These are phyloP conservation scores for Quercus lobata DNA, from an alignment of 331 rosid species.

Conservation along the genomic window DNA sequence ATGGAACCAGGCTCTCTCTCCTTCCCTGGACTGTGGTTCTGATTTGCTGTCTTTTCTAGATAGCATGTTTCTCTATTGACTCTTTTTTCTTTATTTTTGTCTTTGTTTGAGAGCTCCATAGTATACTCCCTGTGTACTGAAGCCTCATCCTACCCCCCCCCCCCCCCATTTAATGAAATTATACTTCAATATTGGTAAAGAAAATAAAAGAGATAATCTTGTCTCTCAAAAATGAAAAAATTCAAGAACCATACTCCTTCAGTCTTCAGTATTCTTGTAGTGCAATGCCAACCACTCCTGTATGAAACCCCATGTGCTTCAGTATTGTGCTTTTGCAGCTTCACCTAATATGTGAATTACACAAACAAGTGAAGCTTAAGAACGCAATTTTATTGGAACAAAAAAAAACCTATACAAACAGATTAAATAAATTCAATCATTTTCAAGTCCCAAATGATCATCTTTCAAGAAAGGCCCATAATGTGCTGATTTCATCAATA, in stretches of 20 bases:
- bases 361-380: background rate
- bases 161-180: no score
- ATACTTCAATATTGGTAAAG: no score
- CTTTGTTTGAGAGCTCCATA: no score
- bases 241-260: slow-evolving; percentile 76
- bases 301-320: slow-evolving; percentile 63
- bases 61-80: no score
- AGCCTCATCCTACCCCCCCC: no score
- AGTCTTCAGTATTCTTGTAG: slow-evolving; percentile 76
- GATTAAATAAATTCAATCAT: background rate
- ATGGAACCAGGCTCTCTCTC: no score
- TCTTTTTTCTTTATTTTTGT: no score
- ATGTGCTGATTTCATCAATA: slow-evolving; percentile 2
- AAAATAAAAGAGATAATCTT: no score
- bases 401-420: background rate
- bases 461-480: background rate
- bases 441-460: background rate
- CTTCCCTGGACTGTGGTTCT: no score
- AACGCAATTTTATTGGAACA: background rate
- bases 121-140: no score
- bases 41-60: no score
- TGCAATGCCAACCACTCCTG: slow-evolving; percentile 72
- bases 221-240: slow-evolving; percentile 13
- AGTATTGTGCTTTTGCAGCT: slow-evolving; percentile 83
- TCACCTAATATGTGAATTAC: slow-evolving; percentile 52